Percentiles rank a stretch among this genome's conserved stretches.
Conservation (phyloP, 2,329 filamentous ascomycete species). For the Penicillium sp. region DNA sequence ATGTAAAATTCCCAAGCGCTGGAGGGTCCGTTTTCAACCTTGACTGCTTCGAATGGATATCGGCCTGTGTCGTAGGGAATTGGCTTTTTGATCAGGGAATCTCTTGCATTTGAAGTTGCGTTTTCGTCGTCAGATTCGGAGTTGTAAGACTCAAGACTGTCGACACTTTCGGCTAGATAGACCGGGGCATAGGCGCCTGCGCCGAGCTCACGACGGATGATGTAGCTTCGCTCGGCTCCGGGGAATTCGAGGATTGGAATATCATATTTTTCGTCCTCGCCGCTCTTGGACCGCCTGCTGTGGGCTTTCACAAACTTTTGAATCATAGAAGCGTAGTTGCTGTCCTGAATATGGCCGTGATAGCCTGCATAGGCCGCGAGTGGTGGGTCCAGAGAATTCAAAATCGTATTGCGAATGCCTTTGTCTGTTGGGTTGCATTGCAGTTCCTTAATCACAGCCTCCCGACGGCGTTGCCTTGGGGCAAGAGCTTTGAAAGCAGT, state of each 20-base stretch:
- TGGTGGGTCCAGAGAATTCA: slow-evolving; percentile 67
- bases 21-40: slow-evolving; percentile 80
- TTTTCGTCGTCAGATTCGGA: slow-evolving; percentile 34
- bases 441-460: slow-evolving; percentile 70
- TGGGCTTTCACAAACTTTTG: slow-evolving; percentile 71
- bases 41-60: slow-evolving; percentile 74
- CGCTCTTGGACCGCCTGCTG: slow-evolving; percentile 46
- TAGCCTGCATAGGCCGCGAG: slow-evolving; percentile 73
- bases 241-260: slow-evolving; percentile 65
- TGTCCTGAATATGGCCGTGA: slow-evolving; percentile 63
- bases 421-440: slow-evolving; percentile 89
- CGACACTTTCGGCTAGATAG: slow-evolving; percentile 76
- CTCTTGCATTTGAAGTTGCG: slow-evolving; percentile 46
- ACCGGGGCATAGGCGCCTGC: slow-evolving; percentile 93
- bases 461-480: slow-evolving; percentile 28
- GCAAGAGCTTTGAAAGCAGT: slow-evolving; percentile 35
- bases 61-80: slow-evolving; percentile 28
- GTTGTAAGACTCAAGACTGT: slow-evolving; percentile 41
- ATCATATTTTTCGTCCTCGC: slow-evolving; percentile 56
- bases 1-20: slow-evolving; percentile 96
- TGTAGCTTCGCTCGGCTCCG: slow-evolving; percentile 63
- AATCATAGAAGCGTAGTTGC: slow-evolving; percentile 67
- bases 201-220: slow-evolving; percentile 76
- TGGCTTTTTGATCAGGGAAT: slow-evolving; percentile 47
- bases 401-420: slow-evolving; percentile 66